phyloP scores from a whole-genome alignment of 2,329 filamentous ascomycete species.

The Neurospora sp. region DNA sequence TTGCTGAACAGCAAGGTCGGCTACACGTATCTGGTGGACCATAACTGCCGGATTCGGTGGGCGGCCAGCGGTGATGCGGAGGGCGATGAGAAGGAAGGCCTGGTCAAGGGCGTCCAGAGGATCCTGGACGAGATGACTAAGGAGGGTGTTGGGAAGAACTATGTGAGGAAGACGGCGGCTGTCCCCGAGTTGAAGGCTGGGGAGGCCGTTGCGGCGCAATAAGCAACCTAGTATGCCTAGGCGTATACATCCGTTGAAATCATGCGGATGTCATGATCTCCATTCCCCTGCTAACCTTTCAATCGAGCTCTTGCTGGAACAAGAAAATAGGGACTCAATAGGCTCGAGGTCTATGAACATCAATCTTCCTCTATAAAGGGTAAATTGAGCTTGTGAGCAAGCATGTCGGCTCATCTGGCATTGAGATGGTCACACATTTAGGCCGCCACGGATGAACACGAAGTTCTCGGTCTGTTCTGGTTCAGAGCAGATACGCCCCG shows the following conservation, averaged over 20 bases:
- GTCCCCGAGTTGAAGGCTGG: not conserved
- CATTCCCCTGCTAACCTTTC: not conserved
- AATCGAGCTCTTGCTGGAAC: not conserved
- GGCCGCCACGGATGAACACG: not conserved
- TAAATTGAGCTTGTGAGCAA: not conserved
- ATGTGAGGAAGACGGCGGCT: slow-evolving; percentile 7
- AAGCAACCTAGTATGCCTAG: not conserved
- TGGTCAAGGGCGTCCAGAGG: slow-evolving; percentile 54
- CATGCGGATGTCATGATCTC: not conserved
- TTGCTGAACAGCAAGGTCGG: slow-evolving; percentile 85
- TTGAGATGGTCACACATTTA: not conserved
- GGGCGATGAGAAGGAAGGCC: slow-evolving; percentile 53
- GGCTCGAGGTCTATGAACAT: not conserved
- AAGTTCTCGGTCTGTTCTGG: not conserved
- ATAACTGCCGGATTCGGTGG: slow-evolving; percentile 85
- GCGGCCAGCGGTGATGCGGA: slow-evolving; percentile 68
- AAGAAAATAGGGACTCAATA: not conserved
- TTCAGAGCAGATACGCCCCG: too few species aligned
- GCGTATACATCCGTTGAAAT: not conserved
- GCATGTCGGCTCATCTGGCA: not conserved
- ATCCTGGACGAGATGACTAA: slow-evolving; percentile 49
- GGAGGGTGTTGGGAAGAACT: slow-evolving; percentile 14
- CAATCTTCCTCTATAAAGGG: not conserved
- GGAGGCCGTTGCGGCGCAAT: not conserved
- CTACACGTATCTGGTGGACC: slow-evolving; percentile 85